Evolutionary conservation across 495 filamentous ascomycete genomes (phyloP).

Genomic region (Evernia prunastri): DNA sequence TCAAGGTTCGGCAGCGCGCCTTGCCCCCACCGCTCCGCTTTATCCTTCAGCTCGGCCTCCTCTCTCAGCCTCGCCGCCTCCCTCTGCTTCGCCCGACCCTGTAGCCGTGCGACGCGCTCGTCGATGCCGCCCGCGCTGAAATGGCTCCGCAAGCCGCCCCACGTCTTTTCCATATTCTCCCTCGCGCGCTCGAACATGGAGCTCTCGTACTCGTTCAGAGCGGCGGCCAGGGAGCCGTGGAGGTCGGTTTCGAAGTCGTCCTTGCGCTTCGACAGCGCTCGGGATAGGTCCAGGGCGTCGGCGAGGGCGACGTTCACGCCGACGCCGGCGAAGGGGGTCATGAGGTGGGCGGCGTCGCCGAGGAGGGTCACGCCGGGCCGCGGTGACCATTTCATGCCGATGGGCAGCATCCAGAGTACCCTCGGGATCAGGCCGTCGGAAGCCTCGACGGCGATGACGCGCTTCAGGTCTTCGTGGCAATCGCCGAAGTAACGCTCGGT

Average conservation of each 20-base stretch:
- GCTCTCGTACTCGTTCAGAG: constrained; percentile 8
- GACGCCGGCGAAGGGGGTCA: constrained; percentile 53
- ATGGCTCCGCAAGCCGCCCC: constrained; percentile 5
- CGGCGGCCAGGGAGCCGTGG: background rate
- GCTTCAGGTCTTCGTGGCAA: constrained; percentile 24
- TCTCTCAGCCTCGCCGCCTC: background rate
- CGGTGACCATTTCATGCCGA: constrained; percentile 44
- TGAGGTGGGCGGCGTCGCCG: constrained; percentile 56
- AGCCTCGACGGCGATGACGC: constrained; percentile 13
- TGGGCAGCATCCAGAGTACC: constrained; percentile 46
- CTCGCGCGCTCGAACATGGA: constrained; percentile 11
- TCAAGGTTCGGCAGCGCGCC: background rate
- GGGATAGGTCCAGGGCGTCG: constrained; percentile 51
- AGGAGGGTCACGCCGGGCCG: constrained; percentile 43
- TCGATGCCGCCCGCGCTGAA: background rate
- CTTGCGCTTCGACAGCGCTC: constrained; percentile 22
- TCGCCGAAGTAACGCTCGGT: constrained; percentile 23
- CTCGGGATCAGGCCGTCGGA: constrained; percentile 14
- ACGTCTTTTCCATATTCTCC: background rate
- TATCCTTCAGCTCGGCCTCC: background rate
- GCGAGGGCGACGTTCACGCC: constrained; percentile 53
- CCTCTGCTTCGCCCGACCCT: constrained; percentile 2
- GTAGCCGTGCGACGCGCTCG: background rate
- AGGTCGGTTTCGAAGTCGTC: background rate
- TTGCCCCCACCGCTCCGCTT: background rate